Conservation (phyloP, 768 basidiomycete genomes). For the Termitomyces sp. region DNA sequence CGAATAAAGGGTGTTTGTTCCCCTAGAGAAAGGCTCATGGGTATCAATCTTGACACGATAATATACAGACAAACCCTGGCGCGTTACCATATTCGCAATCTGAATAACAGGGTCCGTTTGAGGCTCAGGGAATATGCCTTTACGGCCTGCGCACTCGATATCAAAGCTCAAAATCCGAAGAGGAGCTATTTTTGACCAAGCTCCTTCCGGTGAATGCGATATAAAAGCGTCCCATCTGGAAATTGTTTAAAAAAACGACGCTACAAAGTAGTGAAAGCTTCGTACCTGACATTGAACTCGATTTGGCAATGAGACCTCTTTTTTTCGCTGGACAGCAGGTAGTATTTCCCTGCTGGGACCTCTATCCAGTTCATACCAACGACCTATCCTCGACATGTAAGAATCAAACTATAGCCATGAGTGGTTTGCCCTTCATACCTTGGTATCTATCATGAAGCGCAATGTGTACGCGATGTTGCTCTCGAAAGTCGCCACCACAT, state of each 20-base stretch:
- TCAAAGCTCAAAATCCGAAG: constrained; percentile 95
- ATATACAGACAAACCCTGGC: constrained; percentile 64
- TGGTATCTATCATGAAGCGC: constrained; percentile 97
- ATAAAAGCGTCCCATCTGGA: constrained; percentile 78
- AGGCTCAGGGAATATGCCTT: constrained; percentile 96
- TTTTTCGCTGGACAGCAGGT: constrained; percentile 45
- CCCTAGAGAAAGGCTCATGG: constrained; percentile 39
- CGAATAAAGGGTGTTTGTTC: constrained; percentile 92
- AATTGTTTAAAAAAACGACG: neutral
- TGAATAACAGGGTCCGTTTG: constrained; percentile 92
- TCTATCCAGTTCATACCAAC: constrained; percentile 99
- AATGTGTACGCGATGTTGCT: constrained; percentile 90
- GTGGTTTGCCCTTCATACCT: constrained; percentile 41
- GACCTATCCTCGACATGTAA: constrained; percentile 43
- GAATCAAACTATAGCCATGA: neutral
- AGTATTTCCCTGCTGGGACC: constrained; percentile 78
- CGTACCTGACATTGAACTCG: constrained; percentile 74
- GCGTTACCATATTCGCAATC: constrained; percentile 98
- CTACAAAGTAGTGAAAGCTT: neutral
- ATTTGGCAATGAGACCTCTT: constrained; percentile 85
- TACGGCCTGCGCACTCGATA: constrained; percentile 97
- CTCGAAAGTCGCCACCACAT: constrained; percentile 71
- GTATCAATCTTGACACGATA: constrained; percentile 1
- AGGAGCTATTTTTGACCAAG: constrained; percentile 91
- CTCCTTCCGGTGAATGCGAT: constrained; percentile 87